Base-by-base conservation (phyloP, 441 rosid species). In the Populus hybrid region DNA sequence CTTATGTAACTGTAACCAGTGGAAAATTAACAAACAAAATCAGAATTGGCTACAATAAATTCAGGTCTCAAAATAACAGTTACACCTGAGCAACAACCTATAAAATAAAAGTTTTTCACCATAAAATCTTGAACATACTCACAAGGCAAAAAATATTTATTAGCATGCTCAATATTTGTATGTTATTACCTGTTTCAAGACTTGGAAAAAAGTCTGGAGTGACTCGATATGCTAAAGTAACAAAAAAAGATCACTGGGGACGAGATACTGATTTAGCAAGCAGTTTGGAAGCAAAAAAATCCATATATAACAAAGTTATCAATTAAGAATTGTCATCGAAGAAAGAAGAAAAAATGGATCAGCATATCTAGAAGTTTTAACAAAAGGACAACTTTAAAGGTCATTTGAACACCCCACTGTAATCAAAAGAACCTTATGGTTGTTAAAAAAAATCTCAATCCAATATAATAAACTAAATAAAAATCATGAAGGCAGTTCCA, bases 1-100 rank as follows among this genome's bases (percentile, higher is more conserved):
- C 11, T 12, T 16, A 9, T 9, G 29, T 3, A 45, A 7, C 2
- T 69, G 10, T 40, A 72, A 53, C 74, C 65, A 38, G 10, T 65
- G 20, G 38, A 33, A 38, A 74, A 12, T 36, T 36, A 72, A 28
- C 59, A 9, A 18, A 61, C 36, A 38, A 36, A 35, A 21, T 3
- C 45, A 5, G 12, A 26, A 2, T 24, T 28, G 8, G 20, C 64
- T 10, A 33, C 12, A 16, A 36, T 7, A 21, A 64, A 50, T 68
- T 76, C 73, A 53, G n/a, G 72, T 76, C 50, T 36, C 31, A 20
- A 24, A 45, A n/a, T 21, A 65, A 26, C 5, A 67, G 35, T n/a
- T 4, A 23, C 0, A 1, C 21, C 40, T 36, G 61, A 74, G 68
- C 14, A 59, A 72, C 29, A n/a, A 73, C 36, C 9, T 18, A 38